These are phyloP conservation scores for Solanum hybrid DNA, from an alignment of 305 asterid species.

Conservation along the genomic window DNA sequence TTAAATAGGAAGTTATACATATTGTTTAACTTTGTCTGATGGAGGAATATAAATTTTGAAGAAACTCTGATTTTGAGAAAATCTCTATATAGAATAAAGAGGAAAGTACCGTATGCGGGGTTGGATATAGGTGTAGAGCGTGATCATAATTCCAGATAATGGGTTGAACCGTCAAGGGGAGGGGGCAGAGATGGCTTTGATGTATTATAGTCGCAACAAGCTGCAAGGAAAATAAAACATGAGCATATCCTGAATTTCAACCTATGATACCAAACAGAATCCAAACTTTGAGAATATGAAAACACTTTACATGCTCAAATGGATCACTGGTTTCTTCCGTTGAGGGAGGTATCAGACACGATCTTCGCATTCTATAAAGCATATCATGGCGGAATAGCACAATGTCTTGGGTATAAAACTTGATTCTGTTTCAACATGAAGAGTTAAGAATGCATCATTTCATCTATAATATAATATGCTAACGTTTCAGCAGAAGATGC, in stretches of 20 bases:
- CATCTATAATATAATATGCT: neutral
- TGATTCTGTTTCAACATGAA: constrained; percentile 47
- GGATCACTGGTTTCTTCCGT: constrained; percentile 85
- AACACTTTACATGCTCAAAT: constrained; percentile 70
- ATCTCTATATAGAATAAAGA: constrained; percentile 7
- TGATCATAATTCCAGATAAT: constrained; percentile 93
- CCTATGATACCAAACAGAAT: neutral
- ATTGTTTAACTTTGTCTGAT: neutral
- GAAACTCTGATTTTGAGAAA: neutral
- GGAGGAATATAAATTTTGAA: neutral
- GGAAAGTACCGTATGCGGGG: constrained; percentile 73
- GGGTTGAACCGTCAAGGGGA: constrained; percentile 83
- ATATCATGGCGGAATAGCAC: constrained; percentile 84
- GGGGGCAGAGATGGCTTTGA: constrained; percentile 96
- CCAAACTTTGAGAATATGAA: constrained; percentile 10
- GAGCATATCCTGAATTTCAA: neutral
- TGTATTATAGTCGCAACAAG: constrained; percentile 91
- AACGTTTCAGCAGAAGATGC: neutral
- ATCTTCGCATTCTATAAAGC: constrained; percentile 83
- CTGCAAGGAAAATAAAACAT: constrained; percentile 34
- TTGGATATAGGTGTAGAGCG: constrained; percentile 84
- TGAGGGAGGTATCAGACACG: constrained; percentile 81
- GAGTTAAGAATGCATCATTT: neutral
- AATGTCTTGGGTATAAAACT: constrained; percentile 80
- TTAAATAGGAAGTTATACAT: neutral